Evolutionary conservation across 1,139 yeast genomes (phyloP), one percentile per base, ranked within the genome.

Genomic region (Lodderomyces elongisporus): DNA sequence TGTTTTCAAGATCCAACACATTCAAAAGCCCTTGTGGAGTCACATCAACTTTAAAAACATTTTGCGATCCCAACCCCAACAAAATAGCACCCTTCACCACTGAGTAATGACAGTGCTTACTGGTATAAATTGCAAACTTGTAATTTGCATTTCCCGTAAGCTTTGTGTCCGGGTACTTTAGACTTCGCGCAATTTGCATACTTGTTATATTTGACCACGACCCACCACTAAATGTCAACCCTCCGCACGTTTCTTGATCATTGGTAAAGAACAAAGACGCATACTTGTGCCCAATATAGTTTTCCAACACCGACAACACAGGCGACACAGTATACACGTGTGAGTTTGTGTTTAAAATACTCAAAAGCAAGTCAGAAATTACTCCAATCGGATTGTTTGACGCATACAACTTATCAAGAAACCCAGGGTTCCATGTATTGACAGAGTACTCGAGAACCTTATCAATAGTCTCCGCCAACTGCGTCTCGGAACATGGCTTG

Each of bases 311-410:
- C 1, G 91, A 79, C 38, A 85, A 62, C 2, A 84, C 87, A 0
- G 95, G 95, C 4, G 91, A 79, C 1, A 85, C 95, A 0, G 91
- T 84, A 52, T 77, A 85, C 1, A 85, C 95, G 54, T 85, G 95
- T 2, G 89, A 77, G 54, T 85, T 85, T 10, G 95, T 85, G 58
- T 85, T 85, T 39, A 85, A 64, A 10, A 82, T 62, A 27, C 87
- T 77, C 37, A 85, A 62, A 5, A 85, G 56, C 34, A 85, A 45
- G 52, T 85, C 95, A 2, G 87, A 69, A 5, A 85, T 69, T 5
- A 85, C 77, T 3, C 95, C 95, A 31, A 84, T 80, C 2, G 95
- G 91, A 52, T 85, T 85, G 27, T 85, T 84, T 18, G 87, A 76
- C 0, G 94, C 95, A 48, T 85, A 85, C 39, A 85, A 62, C 55